Conservation (phyloP, 768 basidiomycete genomes). For the Auriscalpium orientale region DNA sequence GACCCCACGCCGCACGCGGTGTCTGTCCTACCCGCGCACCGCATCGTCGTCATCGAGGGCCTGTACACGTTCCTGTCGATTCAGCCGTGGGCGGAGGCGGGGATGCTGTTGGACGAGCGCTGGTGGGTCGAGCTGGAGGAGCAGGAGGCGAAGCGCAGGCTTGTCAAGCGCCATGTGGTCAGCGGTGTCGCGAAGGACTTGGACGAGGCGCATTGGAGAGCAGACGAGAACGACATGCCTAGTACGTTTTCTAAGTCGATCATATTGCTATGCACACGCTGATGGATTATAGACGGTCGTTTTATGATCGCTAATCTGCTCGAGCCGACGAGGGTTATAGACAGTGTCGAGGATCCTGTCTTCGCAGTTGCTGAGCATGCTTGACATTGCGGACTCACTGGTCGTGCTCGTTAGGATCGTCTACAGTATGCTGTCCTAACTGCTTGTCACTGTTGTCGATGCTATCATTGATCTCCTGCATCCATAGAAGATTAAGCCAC, state of each 20-base stretch:
- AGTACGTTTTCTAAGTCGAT: slow-evolving; percentile 32
- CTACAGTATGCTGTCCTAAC: no score
- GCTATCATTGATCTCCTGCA: no score
- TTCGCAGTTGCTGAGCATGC: neutral
- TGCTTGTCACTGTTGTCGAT: no score
- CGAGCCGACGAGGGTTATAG: neutral
- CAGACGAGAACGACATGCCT: slow-evolving; percentile 71
- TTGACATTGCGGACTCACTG: no score
- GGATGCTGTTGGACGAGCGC: slow-evolving; percentile 62
- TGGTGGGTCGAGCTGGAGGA: slow-evolving; percentile 63
- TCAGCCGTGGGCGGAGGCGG: slow-evolving; percentile 64
- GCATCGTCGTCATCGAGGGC: slow-evolving; percentile 83
- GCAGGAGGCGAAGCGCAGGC: slow-evolving; percentile 45
- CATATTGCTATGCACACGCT: neutral
- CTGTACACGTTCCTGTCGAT: slow-evolving; percentile 77
- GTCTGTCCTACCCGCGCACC: slow-evolving; percentile 52
- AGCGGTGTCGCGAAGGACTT: slow-evolving; percentile 64
- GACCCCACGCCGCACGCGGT: slow-evolving; percentile 66
- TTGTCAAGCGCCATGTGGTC: slow-evolving; percentile 67
- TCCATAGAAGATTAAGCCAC: no score
- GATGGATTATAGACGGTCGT: neutral
- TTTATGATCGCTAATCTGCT: neutral
- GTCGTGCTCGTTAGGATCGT: no score
- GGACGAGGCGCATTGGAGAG: slow-evolving; percentile 61
- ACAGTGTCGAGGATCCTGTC: neutral